These are phyloP conservation scores for Pestalotiopsis sp. DNA, from an alignment of 2,329 filamentous ascomycete genomes.

Conservation along the genomic window DNA sequence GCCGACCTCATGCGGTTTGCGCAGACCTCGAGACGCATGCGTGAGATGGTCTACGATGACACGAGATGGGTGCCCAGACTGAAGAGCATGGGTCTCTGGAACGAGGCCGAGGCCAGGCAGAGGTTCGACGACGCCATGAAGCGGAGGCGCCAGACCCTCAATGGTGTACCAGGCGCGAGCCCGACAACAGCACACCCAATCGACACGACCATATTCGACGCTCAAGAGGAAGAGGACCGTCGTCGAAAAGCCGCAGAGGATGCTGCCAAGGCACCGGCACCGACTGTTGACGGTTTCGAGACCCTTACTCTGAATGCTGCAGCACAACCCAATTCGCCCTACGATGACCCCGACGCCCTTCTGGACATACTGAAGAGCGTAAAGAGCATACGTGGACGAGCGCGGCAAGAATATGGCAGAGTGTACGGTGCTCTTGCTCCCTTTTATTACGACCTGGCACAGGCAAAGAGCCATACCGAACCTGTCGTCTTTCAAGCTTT, in stretches of 20 bases:
- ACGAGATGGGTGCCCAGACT: slow-evolving; percentile 89
- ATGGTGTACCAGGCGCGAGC: slow-evolving; percentile 25
- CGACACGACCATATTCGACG: slow-evolving; percentile 72
- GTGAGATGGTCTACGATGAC: slow-evolving; percentile 99
- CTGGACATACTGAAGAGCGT: slow-evolving; percentile 69
- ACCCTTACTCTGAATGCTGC: slow-evolving; percentile 60
- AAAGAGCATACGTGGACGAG: slow-evolving; percentile 79
- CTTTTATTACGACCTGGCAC: slow-evolving; percentile 81
- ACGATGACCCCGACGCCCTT: slow-evolving; percentile 62
- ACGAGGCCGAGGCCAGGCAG: slow-evolving; percentile 80
- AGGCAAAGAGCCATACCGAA: slow-evolving; percentile 72
- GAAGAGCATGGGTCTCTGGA: slow-evolving; percentile 87
- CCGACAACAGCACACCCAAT: slow-evolving; percentile 24
- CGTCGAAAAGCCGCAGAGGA: slow-evolving; percentile 41
- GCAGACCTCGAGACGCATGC: slow-evolving; percentile 79
- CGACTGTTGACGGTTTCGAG: slow-evolving; percentile 71
- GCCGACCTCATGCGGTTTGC: slow-evolving; percentile 85
- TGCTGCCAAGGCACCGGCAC: slow-evolving; percentile 27
- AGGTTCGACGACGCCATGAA: slow-evolving; percentile 73
- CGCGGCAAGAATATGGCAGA: slow-evolving; percentile 86
- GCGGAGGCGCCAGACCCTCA: slow-evolving; percentile 57
- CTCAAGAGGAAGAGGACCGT: slow-evolving; percentile 64
- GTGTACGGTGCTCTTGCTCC: slow-evolving; percentile 86
- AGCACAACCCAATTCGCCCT: slow-evolving; percentile 41
- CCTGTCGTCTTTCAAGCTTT: slow-evolving; percentile 85